Conservation (phyloP, 1,139 yeast genomes). For the Suhomyces bribrorum region DNA sequence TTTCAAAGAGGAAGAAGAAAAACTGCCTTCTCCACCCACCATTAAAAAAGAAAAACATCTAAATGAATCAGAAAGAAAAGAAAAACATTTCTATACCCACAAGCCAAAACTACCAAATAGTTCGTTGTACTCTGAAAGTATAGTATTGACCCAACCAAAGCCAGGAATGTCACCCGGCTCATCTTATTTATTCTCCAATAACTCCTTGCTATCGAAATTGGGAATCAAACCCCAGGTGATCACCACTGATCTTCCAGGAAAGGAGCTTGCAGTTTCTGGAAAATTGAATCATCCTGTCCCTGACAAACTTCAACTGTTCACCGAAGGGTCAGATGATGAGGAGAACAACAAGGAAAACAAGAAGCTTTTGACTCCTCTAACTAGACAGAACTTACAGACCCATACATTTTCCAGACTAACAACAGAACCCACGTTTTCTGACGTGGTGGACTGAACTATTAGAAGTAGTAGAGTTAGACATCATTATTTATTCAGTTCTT, state of each 20-base stretch:
- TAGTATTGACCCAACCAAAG: constrained; percentile 25
- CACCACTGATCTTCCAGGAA: constrained; percentile 26
- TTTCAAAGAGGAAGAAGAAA: constrained; percentile 27
- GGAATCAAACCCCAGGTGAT: constrained; percentile 50
- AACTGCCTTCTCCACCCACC: constrained; percentile 5
- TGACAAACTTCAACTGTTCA: constrained; percentile 3
- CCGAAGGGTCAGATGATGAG: constrained; percentile 11
- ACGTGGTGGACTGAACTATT: constrained; percentile 35
- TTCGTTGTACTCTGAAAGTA: constrained; percentile 39
- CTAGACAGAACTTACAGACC: constrained; percentile 35
- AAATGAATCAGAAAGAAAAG: constrained; percentile 9
- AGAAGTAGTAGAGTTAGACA: too few species aligned
- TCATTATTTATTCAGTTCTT: constrained; percentile 1
- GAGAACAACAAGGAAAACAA: constrained; percentile 20
- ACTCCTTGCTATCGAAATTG: constrained; percentile 38
- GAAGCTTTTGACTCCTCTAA: constrained; percentile 23
- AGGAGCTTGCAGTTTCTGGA: constrained; percentile 13
- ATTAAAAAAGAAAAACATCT: constrained; percentile 1
- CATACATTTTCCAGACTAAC: constrained; percentile 27
- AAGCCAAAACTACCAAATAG: constrained; percentile 33
- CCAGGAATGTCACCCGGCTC: constrained; percentile 27
- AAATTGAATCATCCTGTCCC: constrained; percentile 9
- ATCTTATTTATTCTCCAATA: constrained; percentile 37
- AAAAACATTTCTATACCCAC: constrained; percentile 27
- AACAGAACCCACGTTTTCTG: constrained; percentile 20